Base-by-base conservation (phyloP, 441 rosid genomes). In the Sinapis alba region DNA sequence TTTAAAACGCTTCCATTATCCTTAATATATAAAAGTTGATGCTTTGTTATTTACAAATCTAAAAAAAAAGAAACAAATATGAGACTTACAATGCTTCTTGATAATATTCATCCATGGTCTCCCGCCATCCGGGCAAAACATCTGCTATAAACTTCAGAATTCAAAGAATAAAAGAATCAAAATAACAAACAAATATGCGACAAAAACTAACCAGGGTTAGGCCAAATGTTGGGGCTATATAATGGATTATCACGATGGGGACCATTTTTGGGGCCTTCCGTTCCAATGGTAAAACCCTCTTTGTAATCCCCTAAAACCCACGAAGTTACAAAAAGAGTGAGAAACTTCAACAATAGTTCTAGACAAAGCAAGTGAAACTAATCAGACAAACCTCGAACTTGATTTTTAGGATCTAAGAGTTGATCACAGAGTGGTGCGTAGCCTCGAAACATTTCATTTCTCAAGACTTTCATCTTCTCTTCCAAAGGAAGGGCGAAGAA, bases 211-310 rank as follows among this genome's bases (percentile, higher is more conserved):
- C 67, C 51, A 62, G 67, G 51, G n/a, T 62, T 45, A 12, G 96
- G 98, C 98, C 98, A 93, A 45, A 84, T 78, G 81, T 90, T 93
- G 1, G 89, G 94, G 20, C 94, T 89, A 62, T 84, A 87, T 80
- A 93, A 93, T 7, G 92, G 90, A 80, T 88, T 87, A 13, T 90
- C 87, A 0, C 83, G 72, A 7, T 84, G 82, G 16, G 80, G 3
- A 15, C 53, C 20, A 15, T 45, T 16, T 6, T 45, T 45, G 53
- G 19, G 53, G 53, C 19, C 19, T 45, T 94, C 92, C 13, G 84
- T 81, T 6, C 97, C 93, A 45, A 45, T 45, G 53, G 53, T 45
- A 45, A 45, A 45, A n/a, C 53, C 53, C 19, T 45, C 53, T 45
- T 45, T 94, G 75, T 94, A 79, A 73, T 92, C 99, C 71, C 99